These are phyloP conservation scores for Pythium phragmiticola DNA, from an alignment of 352 stramenopile species.

Conservation along the genomic window DNA sequence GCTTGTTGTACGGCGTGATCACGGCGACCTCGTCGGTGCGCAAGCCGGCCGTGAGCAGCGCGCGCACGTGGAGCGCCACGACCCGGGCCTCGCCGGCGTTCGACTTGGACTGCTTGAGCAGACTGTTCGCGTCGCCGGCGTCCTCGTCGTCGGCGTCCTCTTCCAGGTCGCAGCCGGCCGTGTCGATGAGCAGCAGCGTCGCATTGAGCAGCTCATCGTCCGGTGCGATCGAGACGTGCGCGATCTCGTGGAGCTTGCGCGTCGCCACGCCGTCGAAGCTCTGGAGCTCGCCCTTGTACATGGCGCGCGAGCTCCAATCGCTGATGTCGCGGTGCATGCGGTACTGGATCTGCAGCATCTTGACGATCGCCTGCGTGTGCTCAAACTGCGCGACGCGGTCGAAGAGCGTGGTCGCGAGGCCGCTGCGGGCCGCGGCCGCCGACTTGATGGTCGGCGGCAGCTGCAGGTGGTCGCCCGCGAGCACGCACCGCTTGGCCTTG, in stretches of 20 bases:
- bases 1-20: constrained; percentile 99
- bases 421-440: constrained; percentile 61
- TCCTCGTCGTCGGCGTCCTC: constrained; percentile 60
- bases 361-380: constrained; percentile 54
- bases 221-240: constrained; percentile 50
- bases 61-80: constrained; percentile 81
- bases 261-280: constrained; percentile 75
- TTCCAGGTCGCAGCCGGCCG: constrained; percentile 89
- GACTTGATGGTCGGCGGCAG: constrained; percentile 97
- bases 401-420: constrained; percentile 94
- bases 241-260: constrained; percentile 79
- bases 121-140: not conserved
- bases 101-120: constrained; percentile 62
- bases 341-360: constrained; percentile 97
- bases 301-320: constrained; percentile 92
- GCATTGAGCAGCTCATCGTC: constrained; percentile 68
- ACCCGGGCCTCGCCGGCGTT: constrained; percentile 80
- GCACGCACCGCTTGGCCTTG: constrained; percentile 85
- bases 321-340: constrained; percentile 96
- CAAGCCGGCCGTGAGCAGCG: constrained; percentile 85
- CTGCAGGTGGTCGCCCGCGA: constrained; percentile 96
- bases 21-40: constrained; percentile 92
- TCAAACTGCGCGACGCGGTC: constrained; percentile 89
- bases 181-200: constrained; percentile 93
- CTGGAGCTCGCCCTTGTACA: constrained; percentile 91